Conservation (phyloP, 2,329 filamentous ascomycete genomes). For the Neofusicoccum laricinum region DNA sequence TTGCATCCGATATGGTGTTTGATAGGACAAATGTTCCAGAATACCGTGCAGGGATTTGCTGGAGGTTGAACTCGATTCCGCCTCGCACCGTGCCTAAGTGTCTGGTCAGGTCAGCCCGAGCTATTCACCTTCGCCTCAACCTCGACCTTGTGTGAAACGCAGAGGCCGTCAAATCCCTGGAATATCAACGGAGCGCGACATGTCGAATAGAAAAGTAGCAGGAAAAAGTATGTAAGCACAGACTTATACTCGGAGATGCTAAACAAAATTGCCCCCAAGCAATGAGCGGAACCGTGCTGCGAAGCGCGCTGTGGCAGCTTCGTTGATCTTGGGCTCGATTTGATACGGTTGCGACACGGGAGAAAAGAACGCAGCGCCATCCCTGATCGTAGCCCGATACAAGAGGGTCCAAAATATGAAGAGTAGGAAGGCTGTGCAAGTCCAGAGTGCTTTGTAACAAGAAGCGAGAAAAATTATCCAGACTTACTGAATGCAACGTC, state of each 20-base stretch:
- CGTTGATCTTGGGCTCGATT: slow-evolving; percentile 1
- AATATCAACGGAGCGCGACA: neutral
- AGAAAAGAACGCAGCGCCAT: slow-evolving; percentile 4
- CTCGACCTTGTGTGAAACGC: neutral
- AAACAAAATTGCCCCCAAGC: neutral
- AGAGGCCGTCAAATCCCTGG: neutral
- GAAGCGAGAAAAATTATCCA: neutral
- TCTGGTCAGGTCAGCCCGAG: neutral
- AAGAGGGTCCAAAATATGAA: neutral
- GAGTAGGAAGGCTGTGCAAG: no score
- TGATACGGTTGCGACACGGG: slow-evolving; percentile 7
- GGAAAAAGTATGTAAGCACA: slow-evolving; percentile 10
- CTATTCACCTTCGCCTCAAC: neutral
- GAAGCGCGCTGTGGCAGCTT: neutral
- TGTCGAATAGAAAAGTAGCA: neutral
- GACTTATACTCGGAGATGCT: slow-evolving; percentile 6
- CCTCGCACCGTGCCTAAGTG: neutral
- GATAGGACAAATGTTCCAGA: neutral
- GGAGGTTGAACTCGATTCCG: neutral
- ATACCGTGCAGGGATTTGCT: neutral
- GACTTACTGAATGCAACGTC: neutral
- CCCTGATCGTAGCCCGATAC: neutral
- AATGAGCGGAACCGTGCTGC: slow-evolving; percentile 13
- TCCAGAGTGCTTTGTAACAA: neutral
- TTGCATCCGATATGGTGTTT: neutral